Evolutionary conservation across 768 basidiomycete species (phyloP).

Genomic region (Naganishia kalamii): DNA sequence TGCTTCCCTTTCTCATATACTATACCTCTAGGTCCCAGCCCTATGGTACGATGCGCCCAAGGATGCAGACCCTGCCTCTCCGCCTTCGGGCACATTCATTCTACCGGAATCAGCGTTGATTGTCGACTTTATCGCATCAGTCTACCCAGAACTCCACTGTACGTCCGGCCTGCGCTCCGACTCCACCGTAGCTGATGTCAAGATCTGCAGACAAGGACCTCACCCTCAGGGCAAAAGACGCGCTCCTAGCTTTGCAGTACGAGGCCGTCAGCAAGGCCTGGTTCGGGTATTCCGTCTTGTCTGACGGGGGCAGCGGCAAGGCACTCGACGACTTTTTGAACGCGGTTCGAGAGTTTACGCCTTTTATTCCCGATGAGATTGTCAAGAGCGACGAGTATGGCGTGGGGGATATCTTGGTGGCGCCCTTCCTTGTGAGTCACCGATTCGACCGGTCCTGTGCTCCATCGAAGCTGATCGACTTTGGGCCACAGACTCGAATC

Average conservation of each 20-base stretch:
- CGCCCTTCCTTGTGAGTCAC: constrained; percentile 58
- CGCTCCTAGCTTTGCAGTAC: constrained; percentile 54
- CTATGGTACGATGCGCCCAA: constrained; percentile 59
- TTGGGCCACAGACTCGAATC: constrained; percentile 16
- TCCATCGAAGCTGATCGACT: background rate
- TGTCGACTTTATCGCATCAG: constrained; percentile 60
- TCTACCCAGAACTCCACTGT: constrained; percentile 51
- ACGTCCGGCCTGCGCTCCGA: constrained; percentile 48
- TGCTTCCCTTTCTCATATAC: background rate
- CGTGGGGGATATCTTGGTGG: constrained; percentile 60
- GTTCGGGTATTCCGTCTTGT: constrained; percentile 43
- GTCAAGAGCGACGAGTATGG: constrained; percentile 51
- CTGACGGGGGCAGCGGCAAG: constrained; percentile 49
- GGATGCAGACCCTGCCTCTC: constrained; percentile 53
- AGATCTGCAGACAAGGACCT: constrained; percentile 47
- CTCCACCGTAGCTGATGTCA: background rate
- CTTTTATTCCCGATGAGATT: constrained; percentile 52
- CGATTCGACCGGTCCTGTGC: background rate
- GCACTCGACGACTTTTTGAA: constrained; percentile 51
- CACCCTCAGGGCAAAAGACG: constrained; percentile 56
- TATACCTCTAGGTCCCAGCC: constrained; percentile 54
- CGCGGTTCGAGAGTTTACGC: constrained; percentile 50
- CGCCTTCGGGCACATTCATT: constrained; percentile 59
- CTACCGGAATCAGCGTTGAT: constrained; percentile 62
- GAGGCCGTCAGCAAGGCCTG: constrained; percentile 53